phyloP scores from a whole-genome alignment of 768 basidiomycete genomes.

The Mycena vitilis region DNA sequence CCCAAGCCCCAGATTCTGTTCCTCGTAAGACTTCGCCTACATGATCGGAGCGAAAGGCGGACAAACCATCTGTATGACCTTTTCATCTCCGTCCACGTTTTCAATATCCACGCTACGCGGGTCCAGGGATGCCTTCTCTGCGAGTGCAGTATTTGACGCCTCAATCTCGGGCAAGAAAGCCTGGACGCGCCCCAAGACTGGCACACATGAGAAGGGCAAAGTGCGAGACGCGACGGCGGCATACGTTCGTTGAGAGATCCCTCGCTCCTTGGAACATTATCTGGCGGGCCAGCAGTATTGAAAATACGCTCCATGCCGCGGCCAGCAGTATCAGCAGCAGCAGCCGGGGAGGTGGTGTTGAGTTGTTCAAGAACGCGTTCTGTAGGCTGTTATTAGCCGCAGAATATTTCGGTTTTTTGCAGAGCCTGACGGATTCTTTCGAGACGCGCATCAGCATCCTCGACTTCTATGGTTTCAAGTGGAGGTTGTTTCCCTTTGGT shows the following conservation, averaged over 20 bases:
- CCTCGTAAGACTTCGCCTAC: not conserved
- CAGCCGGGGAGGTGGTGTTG: conserved; percentile 6
- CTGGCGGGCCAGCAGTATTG: not conserved
- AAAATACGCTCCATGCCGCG: conserved; percentile 15
- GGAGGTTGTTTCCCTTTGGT: conserved; percentile 16
- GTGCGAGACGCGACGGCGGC: not conserved
- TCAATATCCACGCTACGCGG: conserved; percentile 62
- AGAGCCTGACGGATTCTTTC: conserved; percentile 27
- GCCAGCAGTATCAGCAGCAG: too few relatives aligned
- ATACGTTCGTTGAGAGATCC: conserved; percentile 14
- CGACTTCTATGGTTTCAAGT: conserved; percentile 24
- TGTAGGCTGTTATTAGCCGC: conserved; percentile 4
- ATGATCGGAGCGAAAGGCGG: not conserved
- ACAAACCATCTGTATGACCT: conserved; percentile 58
- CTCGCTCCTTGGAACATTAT: conserved; percentile 1
- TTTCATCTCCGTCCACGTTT: conserved; percentile 49
- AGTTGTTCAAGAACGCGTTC: conserved; percentile 29
- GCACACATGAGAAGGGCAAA: not conserved
- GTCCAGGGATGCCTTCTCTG: conserved; percentile 43
- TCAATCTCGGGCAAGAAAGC: conserved; percentile 61
- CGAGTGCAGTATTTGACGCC: conserved; percentile 57
- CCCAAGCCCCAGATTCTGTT: conserved; percentile 56
- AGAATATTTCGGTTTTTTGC: not conserved
- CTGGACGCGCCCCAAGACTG: conserved; percentile 61
- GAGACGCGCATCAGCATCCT: conserved; percentile 29